Evolutionary conservation across 2,329 filamentous ascomycete species (phyloP).

Genomic region (Berkeleyomyces basicola): DNA sequence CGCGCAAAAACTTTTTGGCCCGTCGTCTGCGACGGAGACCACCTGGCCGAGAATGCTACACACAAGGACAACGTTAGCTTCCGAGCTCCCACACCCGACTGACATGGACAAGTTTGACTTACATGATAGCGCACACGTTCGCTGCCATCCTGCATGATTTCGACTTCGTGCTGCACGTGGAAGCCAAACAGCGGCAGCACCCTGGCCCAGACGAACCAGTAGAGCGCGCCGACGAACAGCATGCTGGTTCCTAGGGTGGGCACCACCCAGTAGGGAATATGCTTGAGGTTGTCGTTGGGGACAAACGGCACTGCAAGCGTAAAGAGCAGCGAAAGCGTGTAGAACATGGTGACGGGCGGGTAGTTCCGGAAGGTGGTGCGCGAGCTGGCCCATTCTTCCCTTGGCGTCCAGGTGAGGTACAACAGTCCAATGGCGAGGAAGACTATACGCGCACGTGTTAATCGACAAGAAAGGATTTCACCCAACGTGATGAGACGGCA

Average conservation of each 20-base stretch:
- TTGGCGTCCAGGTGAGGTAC: slow-evolving; percentile 32
- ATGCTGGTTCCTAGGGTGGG: slow-evolving; percentile 37
- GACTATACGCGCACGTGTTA: slow-evolving; percentile 34
- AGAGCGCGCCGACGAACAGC: slow-evolving; percentile 31
- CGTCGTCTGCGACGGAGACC: neutral
- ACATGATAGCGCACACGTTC: slow-evolving; percentile 10
- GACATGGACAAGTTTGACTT: neutral
- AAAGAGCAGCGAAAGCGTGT: slow-evolving; percentile 34
- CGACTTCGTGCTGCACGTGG: slow-evolving; percentile 7
- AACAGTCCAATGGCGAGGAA: slow-evolving; percentile 35
- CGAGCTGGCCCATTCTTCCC: slow-evolving; percentile 35
- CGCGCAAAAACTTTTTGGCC: neutral
- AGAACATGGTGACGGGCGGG: slow-evolving; percentile 31
- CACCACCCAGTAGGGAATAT: slow-evolving; percentile 40
- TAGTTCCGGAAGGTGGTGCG: slow-evolving; percentile 28
- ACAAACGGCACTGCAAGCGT: slow-evolving; percentile 38
- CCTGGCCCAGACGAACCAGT: slow-evolving; percentile 37
- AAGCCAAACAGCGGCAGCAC: slow-evolving; percentile 24
- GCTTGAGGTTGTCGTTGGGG: slow-evolving; percentile 31
- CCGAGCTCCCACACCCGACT: neutral
- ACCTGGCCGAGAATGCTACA: slow-evolving; percentile 4
- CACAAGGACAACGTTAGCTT: neutral
- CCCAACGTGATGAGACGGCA: slow-evolving; percentile 20
- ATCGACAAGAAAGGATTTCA: neutral
- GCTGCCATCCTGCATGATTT: slow-evolving; percentile 6